Conservation (phyloP, 345 rosid species). For the thale cress (Arabidopsis thaliana) region DNA sequence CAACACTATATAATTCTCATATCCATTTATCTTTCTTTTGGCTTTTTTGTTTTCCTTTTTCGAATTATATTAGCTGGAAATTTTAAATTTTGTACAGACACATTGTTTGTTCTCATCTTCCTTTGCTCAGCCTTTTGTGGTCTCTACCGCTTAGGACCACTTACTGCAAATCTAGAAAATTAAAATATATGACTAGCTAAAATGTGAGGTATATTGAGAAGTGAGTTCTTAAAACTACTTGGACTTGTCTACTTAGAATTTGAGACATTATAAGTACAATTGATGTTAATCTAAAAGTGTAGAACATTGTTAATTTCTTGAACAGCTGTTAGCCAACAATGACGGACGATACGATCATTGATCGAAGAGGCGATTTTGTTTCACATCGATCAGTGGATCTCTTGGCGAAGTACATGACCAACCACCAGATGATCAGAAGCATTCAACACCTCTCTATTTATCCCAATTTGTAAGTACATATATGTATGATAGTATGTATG, state of each 20-base stretch:
- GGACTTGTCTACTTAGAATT: background rate
- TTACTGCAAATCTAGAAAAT: conserved; percentile 14
- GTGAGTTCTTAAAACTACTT: background rate
- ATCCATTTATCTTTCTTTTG: background rate
- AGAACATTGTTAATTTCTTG: conserved; percentile 22
- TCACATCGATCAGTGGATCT: conserved; percentile 6
- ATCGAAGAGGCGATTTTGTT: background rate
- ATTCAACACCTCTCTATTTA: background rate
- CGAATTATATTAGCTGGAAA: background rate
- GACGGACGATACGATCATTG: background rate
- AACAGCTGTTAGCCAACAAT: background rate
- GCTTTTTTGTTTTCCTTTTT: background rate
- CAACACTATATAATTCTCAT: background rate
- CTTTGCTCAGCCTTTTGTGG: conserved; percentile 22
- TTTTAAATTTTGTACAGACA: background rate
- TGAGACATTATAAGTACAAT: background rate
- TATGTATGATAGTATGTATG: background rate
- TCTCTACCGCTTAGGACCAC: conserved; percentile 38
- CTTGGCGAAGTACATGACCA: conserved; percentile 5
- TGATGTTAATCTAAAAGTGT: background rate
- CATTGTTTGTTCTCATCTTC: conserved; percentile 23
- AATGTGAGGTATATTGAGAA: conserved; percentile 25
- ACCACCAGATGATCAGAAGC: conserved; percentile 21
- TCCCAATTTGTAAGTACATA: conserved; percentile 27
- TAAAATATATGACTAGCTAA: background rate